Evolutionary conservation across 2,329 filamentous ascomycete genomes (phyloP).

Genomic region (Claviceps sp.): DNA sequence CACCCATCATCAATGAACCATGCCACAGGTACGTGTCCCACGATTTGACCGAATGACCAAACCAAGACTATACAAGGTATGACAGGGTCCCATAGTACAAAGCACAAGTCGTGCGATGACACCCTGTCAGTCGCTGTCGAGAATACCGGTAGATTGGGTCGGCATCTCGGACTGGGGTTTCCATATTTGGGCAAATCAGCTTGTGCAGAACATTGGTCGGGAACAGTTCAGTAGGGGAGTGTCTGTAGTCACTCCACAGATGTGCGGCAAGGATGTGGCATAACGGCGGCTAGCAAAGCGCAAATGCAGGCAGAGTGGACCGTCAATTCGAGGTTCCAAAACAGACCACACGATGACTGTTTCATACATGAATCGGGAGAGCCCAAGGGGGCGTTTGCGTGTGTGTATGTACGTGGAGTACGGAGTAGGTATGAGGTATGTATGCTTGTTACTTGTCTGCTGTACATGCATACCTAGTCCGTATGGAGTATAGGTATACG

Average conservation of each 20-base stretch:
- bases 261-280: background rate
- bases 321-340: no score
- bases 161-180: constrained; percentile 4
- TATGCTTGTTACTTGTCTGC: no score
- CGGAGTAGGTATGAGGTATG: no score
- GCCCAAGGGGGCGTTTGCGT: no score
- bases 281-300: background rate
- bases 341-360: no score
- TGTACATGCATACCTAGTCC: no score
- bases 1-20: background rate
- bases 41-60: background rate
- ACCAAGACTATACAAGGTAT: background rate
- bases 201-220: background rate
- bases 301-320: background rate
- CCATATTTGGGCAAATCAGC: constrained; percentile 6
- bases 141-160: constrained; percentile 8
- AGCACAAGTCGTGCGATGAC: background rate
- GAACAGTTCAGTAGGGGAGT: background rate
- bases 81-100: background rate
- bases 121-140: background rate
- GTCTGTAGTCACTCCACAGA: background rate
- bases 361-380: no score
- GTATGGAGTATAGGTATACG: no score
- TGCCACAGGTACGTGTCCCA: background rate
- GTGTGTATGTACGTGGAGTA: no score